Evolutionary conservation across 345 rosid species (phyloP), one percentile per base, ranked within the genome.

Genomic region (Brassica napus): DNA sequence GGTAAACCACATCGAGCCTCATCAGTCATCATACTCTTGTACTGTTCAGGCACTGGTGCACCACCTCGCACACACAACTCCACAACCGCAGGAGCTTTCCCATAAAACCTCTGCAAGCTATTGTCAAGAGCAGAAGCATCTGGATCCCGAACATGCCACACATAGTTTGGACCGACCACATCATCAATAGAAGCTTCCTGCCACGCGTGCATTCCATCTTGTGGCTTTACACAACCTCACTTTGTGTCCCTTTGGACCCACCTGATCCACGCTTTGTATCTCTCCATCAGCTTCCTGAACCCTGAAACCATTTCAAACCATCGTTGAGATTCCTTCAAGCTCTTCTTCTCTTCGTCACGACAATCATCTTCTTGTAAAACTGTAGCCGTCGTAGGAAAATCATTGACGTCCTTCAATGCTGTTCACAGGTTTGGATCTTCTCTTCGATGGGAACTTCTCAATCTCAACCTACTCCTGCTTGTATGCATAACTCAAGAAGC

Each of bases 201-300:
- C 97, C 97, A 94, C 0, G 93, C 94, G 58, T 91, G 97, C 84
- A 89, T 81, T 73, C 98, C 94, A 24, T 91, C 83, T 88, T 0
- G 91, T 87, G 4, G 94, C 92, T 87, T 82, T 89, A 86, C 98
- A 92, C 86, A 86, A 84, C 83, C 90, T 88, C 11, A 91, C 93
- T 80, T 91, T 94, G 78, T 89, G 97, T 68, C 97, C 98, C 86
- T 86, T 91, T 4, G 97, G 97, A 71, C 98, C 94, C 8, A 94
- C 97, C 82, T 94, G 97, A 79, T 91, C 87, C 91, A 86, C 79
- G 89, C 97, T 35, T 63, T 83, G 78, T 92, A 91, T 77, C 83
- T 84, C 70, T 86, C 89, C 94, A 89, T 86, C 57, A 92, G 81
- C 77, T 79, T 82, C 76, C 70, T 86, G 8, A 83, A 88, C 32